These are phyloP conservation scores for Colletotrichum musicola DNA, from an alignment of 2,329 filamentous ascomycete genomes.

Conservation along the genomic window DNA sequence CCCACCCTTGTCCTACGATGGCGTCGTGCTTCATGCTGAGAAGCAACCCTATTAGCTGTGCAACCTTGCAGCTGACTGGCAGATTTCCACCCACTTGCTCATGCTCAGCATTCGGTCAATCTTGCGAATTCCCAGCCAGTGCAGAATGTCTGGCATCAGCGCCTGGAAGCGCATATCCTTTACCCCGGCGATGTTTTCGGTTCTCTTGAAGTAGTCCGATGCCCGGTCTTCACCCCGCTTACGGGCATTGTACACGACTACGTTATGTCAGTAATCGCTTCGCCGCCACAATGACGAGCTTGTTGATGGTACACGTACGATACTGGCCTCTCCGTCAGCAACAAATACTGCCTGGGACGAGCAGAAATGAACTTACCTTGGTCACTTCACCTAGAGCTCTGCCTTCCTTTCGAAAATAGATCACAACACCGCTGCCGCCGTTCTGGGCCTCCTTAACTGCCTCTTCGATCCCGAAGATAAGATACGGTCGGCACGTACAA, in stretches of 20 bases:
- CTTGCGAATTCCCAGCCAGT: conserved; percentile 98
- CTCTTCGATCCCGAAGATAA: conserved; percentile 97
- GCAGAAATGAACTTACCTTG: conserved; percentile 72
- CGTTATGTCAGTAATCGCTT: neutral
- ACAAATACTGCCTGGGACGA: neutral
- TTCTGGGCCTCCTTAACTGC: conserved; percentile 97
- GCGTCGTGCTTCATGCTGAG: conserved; percentile 90
- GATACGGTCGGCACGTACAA: conserved; percentile 94
- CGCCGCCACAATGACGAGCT: no score
- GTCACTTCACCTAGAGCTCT: conserved; percentile 95
- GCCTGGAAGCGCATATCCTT: conserved; percentile 99
- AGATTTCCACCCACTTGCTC: conserved; percentile 78
- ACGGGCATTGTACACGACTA: conserved; percentile 80
- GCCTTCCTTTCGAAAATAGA: conserved; percentile 99
- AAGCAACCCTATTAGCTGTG: conserved; percentile 9
- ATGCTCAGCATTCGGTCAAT: conserved; percentile 99
- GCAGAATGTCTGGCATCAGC: conserved; percentile 96
- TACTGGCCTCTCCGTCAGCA: conserved; percentile 56
- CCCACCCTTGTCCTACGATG: conserved; percentile 83
- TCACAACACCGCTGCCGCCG: conserved; percentile 93
- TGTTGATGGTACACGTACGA: conserved; percentile 51
- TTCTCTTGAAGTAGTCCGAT: conserved; percentile 95
- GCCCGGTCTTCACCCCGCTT: conserved; percentile 85
- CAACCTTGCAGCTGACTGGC: neutral
- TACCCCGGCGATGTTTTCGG: conserved; percentile 98